Conservation (phyloP, 1,284 basidiomycete species). For the Cystobasidium slooffiae region DNA sequence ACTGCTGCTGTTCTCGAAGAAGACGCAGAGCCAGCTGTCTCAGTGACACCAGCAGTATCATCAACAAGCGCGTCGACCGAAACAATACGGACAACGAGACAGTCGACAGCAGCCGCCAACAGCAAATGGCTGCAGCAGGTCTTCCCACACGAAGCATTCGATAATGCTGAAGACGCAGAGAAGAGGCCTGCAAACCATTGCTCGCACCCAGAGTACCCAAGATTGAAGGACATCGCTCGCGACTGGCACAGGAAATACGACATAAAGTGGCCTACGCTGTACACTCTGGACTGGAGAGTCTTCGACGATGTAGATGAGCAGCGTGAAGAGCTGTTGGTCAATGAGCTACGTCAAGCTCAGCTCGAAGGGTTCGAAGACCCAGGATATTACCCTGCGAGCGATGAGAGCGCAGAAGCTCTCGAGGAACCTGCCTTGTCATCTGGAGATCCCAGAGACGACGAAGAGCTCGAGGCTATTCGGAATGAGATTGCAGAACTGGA, state of each 20-base stretch:
- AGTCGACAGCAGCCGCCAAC: no score
- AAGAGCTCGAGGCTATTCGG: slow-evolving; percentile 65
- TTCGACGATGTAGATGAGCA: no score
- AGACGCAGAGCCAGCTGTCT: background rate
- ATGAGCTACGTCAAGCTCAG: background rate
- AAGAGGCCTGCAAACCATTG: no score
- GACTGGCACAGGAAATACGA: no score
- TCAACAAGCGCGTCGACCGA: slow-evolving; percentile 5
- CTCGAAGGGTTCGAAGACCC: background rate
- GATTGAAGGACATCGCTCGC: no score
- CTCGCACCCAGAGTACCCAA: no score
- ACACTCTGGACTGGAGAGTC: no score
- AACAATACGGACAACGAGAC: background rate
- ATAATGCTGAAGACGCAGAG: no score
- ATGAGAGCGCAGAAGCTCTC: background rate
- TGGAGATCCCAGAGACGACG: slow-evolving; percentile 50
- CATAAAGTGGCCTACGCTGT: no score
- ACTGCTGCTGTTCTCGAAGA: background rate
- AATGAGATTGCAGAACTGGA: slow-evolving; percentile 69
- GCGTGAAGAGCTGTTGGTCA: no score
- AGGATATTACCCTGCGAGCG: background rate
- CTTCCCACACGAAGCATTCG: background rate
- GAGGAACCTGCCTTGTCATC: slow-evolving; percentile 27
- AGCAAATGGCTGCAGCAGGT: background rate
- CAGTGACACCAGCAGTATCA: background rate